Evolutionary conservation across 2,329 filamentous ascomycete genomes (phyloP).

Genomic region (Myotisia sp.): DNA sequence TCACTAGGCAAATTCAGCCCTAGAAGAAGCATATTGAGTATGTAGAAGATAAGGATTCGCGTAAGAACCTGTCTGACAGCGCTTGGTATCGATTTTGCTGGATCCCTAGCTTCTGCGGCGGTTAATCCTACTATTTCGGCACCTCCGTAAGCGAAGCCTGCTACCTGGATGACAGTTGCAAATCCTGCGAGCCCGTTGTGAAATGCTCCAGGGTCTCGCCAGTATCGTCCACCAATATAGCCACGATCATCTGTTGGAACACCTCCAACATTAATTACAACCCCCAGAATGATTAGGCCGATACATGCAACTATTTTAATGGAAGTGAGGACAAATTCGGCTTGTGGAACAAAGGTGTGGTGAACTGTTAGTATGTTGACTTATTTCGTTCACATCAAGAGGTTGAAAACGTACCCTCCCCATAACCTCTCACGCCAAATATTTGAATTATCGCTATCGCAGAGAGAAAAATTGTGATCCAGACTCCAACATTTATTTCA

Average conservation of each 20-base stretch:
- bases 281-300: slow-evolving; percentile 62
- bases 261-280: slow-evolving; percentile 61
- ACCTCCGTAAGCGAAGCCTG: slow-evolving; percentile 37
- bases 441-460: slow-evolving; percentile 56
- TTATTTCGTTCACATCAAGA: too few species aligned
- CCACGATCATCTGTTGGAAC: slow-evolving; percentile 52
- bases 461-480: slow-evolving; percentile 59
- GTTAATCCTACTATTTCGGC: slow-evolving; percentile 64
- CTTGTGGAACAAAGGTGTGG: too few species aligned
- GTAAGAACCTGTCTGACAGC: slow-evolving; percentile 64
- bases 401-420: too few species aligned
- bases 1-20: slow-evolving; percentile 55
- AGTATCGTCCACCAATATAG: slow-evolving; percentile 62
- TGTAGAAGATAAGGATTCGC: slow-evolving; percentile 51
- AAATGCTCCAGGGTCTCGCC: slow-evolving; percentile 46
- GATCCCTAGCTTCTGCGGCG: slow-evolving; percentile 63
- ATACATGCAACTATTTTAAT: slow-evolving; percentile 64
- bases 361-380: too few species aligned
- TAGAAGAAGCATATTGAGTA: slow-evolving; percentile 44
- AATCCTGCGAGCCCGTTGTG: slow-evolving; percentile 52
- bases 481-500: slow-evolving; percentile 51
- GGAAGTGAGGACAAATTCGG: slow-evolving; percentile 64
- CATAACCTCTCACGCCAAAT: slow-evolving; percentile 57
- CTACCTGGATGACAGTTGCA: slow-evolving; percentile 36
- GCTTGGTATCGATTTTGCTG: slow-evolving; percentile 54